A percentile compares a stretch with the other conserved stretches of the same genome.
Evolutionary conservation across 2,329 filamentous ascomycete genomes (phyloP).

Genomic region (Monosporascus cannonballus): DNA sequence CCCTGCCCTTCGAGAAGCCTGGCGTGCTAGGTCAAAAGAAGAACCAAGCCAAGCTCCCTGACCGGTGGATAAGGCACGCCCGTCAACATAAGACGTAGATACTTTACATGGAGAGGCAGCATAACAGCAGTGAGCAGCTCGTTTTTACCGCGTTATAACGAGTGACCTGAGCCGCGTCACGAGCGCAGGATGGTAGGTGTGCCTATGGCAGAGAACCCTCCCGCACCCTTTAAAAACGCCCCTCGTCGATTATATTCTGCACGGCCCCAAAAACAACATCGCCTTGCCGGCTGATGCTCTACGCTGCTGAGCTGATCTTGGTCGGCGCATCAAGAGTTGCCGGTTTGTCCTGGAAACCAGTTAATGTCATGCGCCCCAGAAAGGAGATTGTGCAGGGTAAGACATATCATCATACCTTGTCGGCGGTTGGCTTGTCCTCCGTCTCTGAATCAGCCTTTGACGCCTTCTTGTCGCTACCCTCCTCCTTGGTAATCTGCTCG

Average conservation of each 20-base stretch:
- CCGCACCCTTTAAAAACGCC: background rate
- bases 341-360: slow-evolving; percentile 4
- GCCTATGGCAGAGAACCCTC: background rate
- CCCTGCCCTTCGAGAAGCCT: background rate
- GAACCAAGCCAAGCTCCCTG: background rate
- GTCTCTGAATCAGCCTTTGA: slow-evolving; percentile 4
- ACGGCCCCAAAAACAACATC: slow-evolving; percentile 7
- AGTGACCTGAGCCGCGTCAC: background rate
- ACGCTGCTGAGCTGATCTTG: slow-evolving; percentile 20
- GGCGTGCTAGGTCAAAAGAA: background rate
- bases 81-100: background rate
- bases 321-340: slow-evolving; percentile 18
- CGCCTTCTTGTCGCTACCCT: slow-evolving; percentile 27
- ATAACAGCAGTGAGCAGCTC: background rate
- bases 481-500: slow-evolving; percentile 36
- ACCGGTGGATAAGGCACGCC: background rate
- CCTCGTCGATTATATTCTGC: slow-evolving; percentile 8
- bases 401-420: slow-evolving; percentile 23
- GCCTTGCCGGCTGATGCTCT: slow-evolving; percentile 5
- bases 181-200: background rate
- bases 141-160: background rate
- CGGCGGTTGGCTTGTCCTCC: slow-evolving; percentile 18
- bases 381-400: background rate
- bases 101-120: background rate
- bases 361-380: slow-evolving; percentile 3